These are phyloP conservation scores for Protomyces gravidus DNA, from an alignment of 1,139 yeast species.

Conservation along the genomic window DNA sequence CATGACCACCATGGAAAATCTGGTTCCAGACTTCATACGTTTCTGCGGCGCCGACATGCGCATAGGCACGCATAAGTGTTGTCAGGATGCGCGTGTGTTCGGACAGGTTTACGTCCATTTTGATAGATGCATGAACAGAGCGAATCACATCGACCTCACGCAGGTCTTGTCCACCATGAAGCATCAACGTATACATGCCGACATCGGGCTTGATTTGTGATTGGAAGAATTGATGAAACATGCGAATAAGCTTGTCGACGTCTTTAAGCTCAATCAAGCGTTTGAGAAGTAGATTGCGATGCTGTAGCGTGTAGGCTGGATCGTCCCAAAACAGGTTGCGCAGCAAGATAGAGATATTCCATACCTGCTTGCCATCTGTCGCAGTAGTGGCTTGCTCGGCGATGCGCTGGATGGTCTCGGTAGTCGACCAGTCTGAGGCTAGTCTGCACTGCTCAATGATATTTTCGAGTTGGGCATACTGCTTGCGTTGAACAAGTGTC, in stretches of 20 bases:
- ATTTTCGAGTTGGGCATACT: conserved; percentile 7
- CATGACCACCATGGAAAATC: conserved; percentile 4
- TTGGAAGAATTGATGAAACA: conserved; percentile 18
- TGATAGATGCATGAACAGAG: conserved; percentile 10
- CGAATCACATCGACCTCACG: conserved; percentile 8
- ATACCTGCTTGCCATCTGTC: conserved; percentile 7
- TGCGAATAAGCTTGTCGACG: conserved; percentile 5
- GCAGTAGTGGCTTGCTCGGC: conserved; percentile 7
- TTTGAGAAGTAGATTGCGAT: not conserved
- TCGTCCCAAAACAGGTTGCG: conserved; percentile 24
- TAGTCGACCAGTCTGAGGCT: conserved; percentile 6
- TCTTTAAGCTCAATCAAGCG: conserved; percentile 11
- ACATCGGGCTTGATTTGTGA: conserved; percentile 22
- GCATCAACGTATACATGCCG: conserved; percentile 16
- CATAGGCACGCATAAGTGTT: conserved; percentile 24
- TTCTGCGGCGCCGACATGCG: conserved; percentile 17
- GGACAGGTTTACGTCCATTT: conserved; percentile 25
- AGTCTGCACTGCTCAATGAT: conserved; percentile 4
- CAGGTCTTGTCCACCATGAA: conserved; percentile 14
- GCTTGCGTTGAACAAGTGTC: conserved; percentile 8
- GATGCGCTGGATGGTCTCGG: not conserved
- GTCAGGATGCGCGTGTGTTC: conserved; percentile 20
- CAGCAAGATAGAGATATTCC: conserved; percentile 15
- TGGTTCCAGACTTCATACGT: conserved; percentile 24
- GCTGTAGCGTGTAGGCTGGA: conserved; percentile 3